These are phyloP conservation scores for Chlamydomonas sp. DNA, from an alignment of 139 green algal genomes.

Conservation along the genomic window DNA sequence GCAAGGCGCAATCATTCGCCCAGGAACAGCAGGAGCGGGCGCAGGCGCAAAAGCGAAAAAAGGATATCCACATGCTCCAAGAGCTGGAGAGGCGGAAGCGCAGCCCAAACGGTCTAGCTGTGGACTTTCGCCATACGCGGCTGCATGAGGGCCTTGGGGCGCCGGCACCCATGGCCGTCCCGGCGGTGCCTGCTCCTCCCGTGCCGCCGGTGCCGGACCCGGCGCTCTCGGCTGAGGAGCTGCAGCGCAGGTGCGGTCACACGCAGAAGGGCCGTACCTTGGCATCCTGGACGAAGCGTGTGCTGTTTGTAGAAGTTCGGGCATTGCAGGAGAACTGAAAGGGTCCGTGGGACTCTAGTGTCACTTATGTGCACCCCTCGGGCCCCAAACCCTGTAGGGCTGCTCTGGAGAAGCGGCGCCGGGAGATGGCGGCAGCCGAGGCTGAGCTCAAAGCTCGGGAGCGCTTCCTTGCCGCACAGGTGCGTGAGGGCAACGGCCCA, in stretches of 20 bases:
- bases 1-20: conserved; percentile 14
- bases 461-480: conserved; percentile 23
- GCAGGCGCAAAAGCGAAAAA: not conserved
- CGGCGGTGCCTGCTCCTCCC: not conserved
- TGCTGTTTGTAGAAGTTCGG: too few species aligned
- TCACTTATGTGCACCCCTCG: too few species aligned
- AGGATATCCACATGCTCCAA: not conserved
- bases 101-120: not conserved
- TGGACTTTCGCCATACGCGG: conserved; percentile 27
- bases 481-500: not conserved
- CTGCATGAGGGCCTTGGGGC: conserved; percentile 16
- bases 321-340: too few species aligned
- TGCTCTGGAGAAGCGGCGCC: conserved; percentile 6
- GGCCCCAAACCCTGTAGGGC: not conserved
- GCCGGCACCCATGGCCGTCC: not conserved
- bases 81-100: conserved; percentile 23
- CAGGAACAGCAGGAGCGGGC: not conserved
- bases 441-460: conserved; percentile 1
- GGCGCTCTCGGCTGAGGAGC: not conserved
- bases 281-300: too few species aligned
- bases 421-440: not conserved
- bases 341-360: too few species aligned
- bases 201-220: conserved; percentile 4
- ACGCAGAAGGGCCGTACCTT: too few species aligned
- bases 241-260: conserved; percentile 2